Evolutionary conservation across 768 basidiomycete species (phyloP).

Genomic region (Tricholoma furcatifolium): DNA sequence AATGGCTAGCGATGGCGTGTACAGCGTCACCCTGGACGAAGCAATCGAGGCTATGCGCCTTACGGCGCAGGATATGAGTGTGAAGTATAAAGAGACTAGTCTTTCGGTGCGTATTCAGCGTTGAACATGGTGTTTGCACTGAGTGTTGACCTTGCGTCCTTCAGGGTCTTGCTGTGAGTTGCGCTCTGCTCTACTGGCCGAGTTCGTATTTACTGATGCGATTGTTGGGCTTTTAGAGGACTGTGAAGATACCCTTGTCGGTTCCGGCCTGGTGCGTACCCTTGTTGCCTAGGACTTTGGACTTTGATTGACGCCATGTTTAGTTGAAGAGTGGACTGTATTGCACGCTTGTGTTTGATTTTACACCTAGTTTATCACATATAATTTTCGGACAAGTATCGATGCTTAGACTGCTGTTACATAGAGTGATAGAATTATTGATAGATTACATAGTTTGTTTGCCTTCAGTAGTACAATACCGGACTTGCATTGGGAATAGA

Average conservation of each 20-base stretch:
- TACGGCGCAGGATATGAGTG: conserved; percentile 92
- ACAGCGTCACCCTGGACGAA: conserved; percentile 87
- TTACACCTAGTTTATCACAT: no score
- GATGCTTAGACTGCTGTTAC: no score
- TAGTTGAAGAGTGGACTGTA: no score
- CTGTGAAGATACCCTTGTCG: conserved; percentile 81
- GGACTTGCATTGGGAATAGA: no score
- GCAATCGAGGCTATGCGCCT: conserved; percentile 95
- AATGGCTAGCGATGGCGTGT: conserved; percentile 87
- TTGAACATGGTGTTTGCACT: conserved; percentile 4
- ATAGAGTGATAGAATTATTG: no score
- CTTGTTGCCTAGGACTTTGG: background rate
- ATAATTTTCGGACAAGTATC: no score
- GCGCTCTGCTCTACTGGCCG: background rate
- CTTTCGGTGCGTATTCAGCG: conserved; percentile 60
- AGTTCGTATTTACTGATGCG: no score
- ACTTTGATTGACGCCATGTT: no score
- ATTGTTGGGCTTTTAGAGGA: conserved; percentile 39
- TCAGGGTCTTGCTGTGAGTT: conserved; percentile 43
- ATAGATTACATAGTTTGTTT: no score
- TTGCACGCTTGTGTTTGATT: no score
- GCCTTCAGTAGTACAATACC: no score
- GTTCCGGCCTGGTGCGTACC: conserved; percentile 71
- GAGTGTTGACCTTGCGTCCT: background rate
- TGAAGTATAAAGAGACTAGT: conserved; percentile 95